Percentiles rank a stretch among this genome's conserved stretches.
These are phyloP conservation scores for Aquilaria yunnanensis DNA, from an alignment of 345 rosid species.

Conservation along the genomic window DNA sequence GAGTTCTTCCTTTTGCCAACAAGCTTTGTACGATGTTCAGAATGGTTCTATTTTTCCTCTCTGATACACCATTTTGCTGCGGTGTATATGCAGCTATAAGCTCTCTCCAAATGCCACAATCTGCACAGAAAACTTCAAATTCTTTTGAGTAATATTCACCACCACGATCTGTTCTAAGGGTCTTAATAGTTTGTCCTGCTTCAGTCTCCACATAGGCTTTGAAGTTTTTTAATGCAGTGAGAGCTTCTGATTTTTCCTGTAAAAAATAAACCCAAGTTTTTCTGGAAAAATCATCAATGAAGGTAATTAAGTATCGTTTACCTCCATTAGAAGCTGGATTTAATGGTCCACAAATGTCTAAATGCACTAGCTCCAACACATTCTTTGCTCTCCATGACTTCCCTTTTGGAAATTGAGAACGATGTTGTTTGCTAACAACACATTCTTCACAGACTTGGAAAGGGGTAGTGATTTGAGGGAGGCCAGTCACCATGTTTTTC, in stretches of 20 bases:
- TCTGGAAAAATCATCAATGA: background rate
- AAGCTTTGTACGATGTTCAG: slow-evolving; percentile 1
- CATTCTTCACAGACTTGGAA: no score
- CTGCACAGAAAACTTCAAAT: background rate
- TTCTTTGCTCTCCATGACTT: background rate
- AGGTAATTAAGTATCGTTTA: background rate
- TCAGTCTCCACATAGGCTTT: background rate
- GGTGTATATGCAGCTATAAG: background rate
- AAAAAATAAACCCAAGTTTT: background rate
- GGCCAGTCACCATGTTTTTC: background rate
- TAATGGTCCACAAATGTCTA: background rate
- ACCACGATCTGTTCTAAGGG: background rate
- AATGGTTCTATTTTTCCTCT: background rate
- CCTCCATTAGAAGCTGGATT: slow-evolving; percentile 4
- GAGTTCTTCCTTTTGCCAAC: background rate
- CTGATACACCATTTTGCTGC: background rate
- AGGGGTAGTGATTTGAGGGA: no score
- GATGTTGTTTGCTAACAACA: no score
- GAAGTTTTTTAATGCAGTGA: background rate
- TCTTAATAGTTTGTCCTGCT: background rate
- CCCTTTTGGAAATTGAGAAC: no score
- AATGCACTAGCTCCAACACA: background rate
- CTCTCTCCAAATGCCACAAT: background rate
- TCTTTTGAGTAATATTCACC: background rate
- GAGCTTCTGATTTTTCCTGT: background rate